Base-by-base conservation (phyloP, 1,284 basidiomycete species). In the Tetrapyrgos nigripes region DNA sequence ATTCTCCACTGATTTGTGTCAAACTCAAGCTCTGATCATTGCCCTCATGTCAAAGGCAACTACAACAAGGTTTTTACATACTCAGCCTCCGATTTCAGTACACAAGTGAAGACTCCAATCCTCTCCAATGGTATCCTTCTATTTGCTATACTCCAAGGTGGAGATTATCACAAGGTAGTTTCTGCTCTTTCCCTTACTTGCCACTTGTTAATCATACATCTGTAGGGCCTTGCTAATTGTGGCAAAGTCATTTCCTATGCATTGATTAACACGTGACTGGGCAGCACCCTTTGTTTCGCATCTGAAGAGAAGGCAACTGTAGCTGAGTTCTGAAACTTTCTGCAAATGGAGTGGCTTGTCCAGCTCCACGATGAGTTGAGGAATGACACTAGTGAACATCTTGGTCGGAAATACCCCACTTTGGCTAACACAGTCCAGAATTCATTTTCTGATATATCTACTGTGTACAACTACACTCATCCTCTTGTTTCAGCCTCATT, bases 161-260 rank as follows among this genome's bases (percentile, higher is more conserved):
- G 21, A 23, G 47, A 50, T 28, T 50, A 50, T 50, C 21, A 50
- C 47, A 50, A 27, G 10, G 47, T 50, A 50, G 6, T 5, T 50
- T 19, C 9, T 26, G n/a, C n/a, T 21, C n/a, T 46, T 46, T 21
- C n/a, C 44, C 44, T 9, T 46, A 6, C n/a, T 10, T 46, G 10
- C 8, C n/a, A 46, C 6, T 21, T 21, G 6, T 11, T n/a, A 27
- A 5, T 10, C 9, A 50, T 23, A 27, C 19, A n/a, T 19, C 4
- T 50, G 47, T 17, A 23, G 19, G 47, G 21, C 19, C 26, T 50
- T 5, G 13, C 8, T 29, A 19, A 23, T 13, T n/a, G 21, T 13
- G 21, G 17, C 9, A 24, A 19, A 27, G 27, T 23, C 19, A 19
- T 13, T 29, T 5, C 19, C 10, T 23, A n/a, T 29, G 47, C 5